Evolutionary conservation across 495 filamentous ascomycete species (phyloP).

Genomic region (Beverwykella pulmonaria): DNA sequence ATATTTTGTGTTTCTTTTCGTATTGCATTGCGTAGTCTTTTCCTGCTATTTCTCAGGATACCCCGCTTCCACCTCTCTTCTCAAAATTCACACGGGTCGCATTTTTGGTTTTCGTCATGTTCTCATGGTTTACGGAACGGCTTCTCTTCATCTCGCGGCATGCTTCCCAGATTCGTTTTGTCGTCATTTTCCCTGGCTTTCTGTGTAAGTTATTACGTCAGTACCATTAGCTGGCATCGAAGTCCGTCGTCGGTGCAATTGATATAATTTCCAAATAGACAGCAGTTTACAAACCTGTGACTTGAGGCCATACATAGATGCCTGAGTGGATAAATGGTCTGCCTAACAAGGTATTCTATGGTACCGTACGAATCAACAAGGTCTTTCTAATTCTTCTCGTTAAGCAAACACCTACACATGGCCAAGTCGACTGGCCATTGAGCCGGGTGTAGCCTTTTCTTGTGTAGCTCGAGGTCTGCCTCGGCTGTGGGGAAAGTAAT

Average conservation of each 20-base stretch:
- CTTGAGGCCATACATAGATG: not conserved
- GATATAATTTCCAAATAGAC: not conserved
- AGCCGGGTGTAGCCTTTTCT: no score
- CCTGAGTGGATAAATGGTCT: no score
- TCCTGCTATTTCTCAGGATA: constrained; percentile 15
- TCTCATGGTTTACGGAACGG: constrained; percentile 1
- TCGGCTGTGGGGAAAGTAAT: no score
- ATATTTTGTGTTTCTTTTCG: not conserved
- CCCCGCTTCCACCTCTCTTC: constrained; percentile 22
- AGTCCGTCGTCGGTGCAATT: not conserved
- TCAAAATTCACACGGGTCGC: not conserved
- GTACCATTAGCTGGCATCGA: not conserved
- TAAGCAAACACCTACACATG: no score
- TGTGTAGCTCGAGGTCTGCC: no score
- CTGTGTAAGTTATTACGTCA: not conserved
- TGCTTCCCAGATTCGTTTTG: no score
- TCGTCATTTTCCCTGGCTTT: not conserved
- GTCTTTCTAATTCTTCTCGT: no score
- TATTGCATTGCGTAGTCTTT: constrained; percentile 15
- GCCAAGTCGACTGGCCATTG: no score
- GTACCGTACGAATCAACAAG: no score
- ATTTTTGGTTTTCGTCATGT: not conserved
- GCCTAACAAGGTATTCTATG: no score
- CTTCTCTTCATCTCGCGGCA: not conserved
- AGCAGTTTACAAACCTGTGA: not conserved